Percentiles rank a stretch among this genome's conserved stretches.
phyloP scores from a whole-genome alignment of 2,329 filamentous ascomycete species.

The Chaetomiaceae sp. region DNA sequence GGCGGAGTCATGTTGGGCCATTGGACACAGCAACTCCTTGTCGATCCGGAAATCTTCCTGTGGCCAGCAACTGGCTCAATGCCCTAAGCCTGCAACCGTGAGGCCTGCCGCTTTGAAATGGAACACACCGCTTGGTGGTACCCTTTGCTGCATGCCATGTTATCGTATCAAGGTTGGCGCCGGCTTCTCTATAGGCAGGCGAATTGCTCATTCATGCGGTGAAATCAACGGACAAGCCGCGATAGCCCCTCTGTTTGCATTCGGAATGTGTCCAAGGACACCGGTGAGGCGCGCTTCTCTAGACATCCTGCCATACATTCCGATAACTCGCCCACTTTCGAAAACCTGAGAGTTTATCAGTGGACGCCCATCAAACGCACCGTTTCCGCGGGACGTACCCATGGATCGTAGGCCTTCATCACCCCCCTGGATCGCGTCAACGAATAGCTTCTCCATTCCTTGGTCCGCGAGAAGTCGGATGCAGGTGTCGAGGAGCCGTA shows the following conservation, averaged over 20 bases:
- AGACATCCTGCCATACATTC: conserved; percentile 46
- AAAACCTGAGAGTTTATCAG: conserved; percentile 40
- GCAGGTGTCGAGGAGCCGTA: conserved; percentile 49
- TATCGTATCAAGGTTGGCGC: no score
- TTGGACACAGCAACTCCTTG: no score
- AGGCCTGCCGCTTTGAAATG: no score
- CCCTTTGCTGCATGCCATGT: no score
- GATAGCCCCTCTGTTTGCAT: neutral
- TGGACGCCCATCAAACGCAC: neutral
- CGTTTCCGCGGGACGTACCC: conserved; percentile 36
- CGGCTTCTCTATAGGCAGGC: no score
- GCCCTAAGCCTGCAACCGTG: no score
- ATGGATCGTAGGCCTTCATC: conserved; percentile 45
- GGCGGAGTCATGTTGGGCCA: no score
- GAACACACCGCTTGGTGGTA: no score
- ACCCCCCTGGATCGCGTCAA: conserved; percentile 49
- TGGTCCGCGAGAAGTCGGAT: conserved; percentile 40
- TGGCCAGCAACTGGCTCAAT: no score
- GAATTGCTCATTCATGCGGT: no score
- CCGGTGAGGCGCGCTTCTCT: neutral
- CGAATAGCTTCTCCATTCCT: conserved; percentile 49
- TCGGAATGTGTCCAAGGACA: neutral
- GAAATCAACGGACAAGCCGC: no score
- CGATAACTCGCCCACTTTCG: conserved; percentile 52
- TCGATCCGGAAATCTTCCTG: no score